Evolutionary conservation across 164 flowering plant genomes (phyloP).

Genomic region (Santalum album): DNA sequence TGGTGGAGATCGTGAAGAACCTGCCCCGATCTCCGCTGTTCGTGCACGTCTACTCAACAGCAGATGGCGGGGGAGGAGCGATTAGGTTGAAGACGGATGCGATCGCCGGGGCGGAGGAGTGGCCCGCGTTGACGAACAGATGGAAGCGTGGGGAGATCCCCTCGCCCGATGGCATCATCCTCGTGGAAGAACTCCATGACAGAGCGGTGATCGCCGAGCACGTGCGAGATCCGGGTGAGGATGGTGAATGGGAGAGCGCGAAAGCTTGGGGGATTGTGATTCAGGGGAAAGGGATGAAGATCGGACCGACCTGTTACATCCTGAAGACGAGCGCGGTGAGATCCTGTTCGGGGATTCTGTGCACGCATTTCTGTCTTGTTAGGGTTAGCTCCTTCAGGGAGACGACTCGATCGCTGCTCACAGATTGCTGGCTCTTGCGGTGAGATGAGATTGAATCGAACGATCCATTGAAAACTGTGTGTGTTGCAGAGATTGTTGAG

Average conservation of each 20-base stretch:
- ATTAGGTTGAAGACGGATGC: slow-evolving; percentile 21
- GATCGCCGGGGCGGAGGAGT: slow-evolving; percentile 20
- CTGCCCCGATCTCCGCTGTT: slow-evolving; percentile 40
- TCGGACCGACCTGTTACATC: slow-evolving; percentile 37
- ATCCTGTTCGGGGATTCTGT: slow-evolving; percentile 18
- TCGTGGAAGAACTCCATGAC: slow-evolving; percentile 45
- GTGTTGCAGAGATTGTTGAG: too few species aligned
- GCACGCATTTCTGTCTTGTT: slow-evolving; percentile 40
- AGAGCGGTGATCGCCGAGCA: too few species aligned
- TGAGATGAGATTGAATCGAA: too few species aligned
- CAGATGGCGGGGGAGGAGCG: neutral
- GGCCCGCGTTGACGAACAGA: slow-evolving; percentile 19
- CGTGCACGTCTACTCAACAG: slow-evolving; percentile 13
- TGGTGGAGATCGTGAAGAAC: slow-evolving; percentile 45
- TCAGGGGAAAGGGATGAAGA: slow-evolving; percentile 37
- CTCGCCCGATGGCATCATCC: slow-evolving; percentile 46
- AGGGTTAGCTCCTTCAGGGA: slow-evolving; percentile 37
- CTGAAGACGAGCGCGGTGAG: slow-evolving; percentile 34
- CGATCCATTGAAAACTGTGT: too few species aligned
- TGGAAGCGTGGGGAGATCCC: slow-evolving; percentile 29
- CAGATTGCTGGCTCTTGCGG: slow-evolving; percentile 32
- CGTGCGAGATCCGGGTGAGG: slow-evolving; percentile 10
- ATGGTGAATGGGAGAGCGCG: slow-evolving; percentile 8
- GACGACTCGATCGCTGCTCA: slow-evolving; percentile 28
- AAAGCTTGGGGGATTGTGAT: slow-evolving; percentile 45